Percentiles rank a stretch among this genome's conserved stretches.
Evolutionary conservation across 257 asterid genomes (phyloP).

Genomic region (Eucommia ulmoides): DNA sequence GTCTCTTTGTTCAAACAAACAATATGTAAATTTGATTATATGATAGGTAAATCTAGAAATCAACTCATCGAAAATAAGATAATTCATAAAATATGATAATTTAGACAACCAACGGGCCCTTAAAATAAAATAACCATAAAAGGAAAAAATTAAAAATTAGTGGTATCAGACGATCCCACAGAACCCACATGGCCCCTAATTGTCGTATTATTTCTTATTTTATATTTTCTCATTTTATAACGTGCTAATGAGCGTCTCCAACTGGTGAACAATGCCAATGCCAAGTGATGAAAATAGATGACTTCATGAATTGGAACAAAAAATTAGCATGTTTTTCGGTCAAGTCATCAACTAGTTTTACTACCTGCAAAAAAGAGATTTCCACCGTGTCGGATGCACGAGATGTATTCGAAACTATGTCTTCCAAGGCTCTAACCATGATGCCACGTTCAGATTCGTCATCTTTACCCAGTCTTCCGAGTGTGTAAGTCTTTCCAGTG

Average conservation of each 20-base stretch:
- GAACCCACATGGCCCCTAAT: background rate
- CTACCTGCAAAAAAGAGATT: constrained; percentile 78
- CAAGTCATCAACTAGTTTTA: background rate
- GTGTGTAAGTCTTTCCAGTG: constrained; percentile 88
- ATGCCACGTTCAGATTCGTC: constrained; percentile 81
- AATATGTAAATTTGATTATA: no score
- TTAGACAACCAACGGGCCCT: no score
- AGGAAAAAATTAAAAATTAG: background rate
- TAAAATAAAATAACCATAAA: background rate
- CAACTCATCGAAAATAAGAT: no score
- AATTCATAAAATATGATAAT: no score
- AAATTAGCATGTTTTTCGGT: background rate
- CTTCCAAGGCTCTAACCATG: constrained; percentile 88
- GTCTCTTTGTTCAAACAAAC: no score
- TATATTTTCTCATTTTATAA: no score
- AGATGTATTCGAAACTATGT: constrained; percentile 41
- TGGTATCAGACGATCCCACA: background rate
- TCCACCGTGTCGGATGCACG: constrained; percentile 49
- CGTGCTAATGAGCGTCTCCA: no score
- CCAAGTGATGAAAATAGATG: background rate
- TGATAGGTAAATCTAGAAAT: no score
- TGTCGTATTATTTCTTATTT: no score
- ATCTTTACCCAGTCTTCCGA: constrained; percentile 62
- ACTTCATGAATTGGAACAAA: background rate
- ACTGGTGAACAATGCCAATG: no score